These are phyloP conservation scores for Polytrichum commune DNA, from an alignment of 225 moss, liverwort and hornwort species.

Conservation along the genomic window DNA sequence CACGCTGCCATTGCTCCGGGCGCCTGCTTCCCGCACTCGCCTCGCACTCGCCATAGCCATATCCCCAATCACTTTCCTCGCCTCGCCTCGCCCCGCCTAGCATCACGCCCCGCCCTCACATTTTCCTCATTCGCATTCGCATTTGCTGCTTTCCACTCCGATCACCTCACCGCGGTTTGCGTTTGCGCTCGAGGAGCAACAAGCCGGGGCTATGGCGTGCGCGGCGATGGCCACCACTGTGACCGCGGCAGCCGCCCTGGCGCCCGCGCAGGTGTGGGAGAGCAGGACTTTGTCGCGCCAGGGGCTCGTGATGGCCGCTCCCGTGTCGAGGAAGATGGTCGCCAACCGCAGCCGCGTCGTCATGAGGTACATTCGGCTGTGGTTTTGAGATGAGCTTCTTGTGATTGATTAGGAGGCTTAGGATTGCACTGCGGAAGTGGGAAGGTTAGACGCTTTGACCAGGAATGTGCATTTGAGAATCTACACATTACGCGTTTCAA, in stretches of 20 bases:
- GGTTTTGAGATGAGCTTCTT: neutral
- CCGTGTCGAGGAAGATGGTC: slow-evolving; percentile 17
- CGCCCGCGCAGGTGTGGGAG: slow-evolving; percentile 10
- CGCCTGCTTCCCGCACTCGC: no score
- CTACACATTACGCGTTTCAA: no score
- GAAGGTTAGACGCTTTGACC: neutral
- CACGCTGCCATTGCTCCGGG: no score
- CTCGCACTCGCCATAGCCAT: no score
- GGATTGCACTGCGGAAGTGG: neutral
- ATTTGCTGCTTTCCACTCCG: no score
- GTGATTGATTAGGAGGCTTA: neutral
- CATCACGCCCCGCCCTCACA: no score
- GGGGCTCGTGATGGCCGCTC: slow-evolving; percentile 21
- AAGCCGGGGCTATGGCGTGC: slow-evolving; percentile 35
- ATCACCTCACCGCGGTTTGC: no score
- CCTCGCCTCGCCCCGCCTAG: no score
- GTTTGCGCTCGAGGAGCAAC: no score
- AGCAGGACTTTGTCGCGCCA: slow-evolving; percentile 19
- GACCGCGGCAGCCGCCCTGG: slow-evolving; percentile 15
- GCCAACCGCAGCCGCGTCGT: slow-evolving; percentile 29
- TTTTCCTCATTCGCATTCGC: no score
- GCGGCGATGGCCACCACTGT: slow-evolving; percentile 30
- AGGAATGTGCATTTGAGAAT: no score
- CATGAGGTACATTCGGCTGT: slow-evolving; percentile 30
- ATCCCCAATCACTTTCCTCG: no score